Evolutionary conservation across 192 early-diverging fungal genomes (phyloP).

Genomic region (Spinellus fusiger): DNA sequence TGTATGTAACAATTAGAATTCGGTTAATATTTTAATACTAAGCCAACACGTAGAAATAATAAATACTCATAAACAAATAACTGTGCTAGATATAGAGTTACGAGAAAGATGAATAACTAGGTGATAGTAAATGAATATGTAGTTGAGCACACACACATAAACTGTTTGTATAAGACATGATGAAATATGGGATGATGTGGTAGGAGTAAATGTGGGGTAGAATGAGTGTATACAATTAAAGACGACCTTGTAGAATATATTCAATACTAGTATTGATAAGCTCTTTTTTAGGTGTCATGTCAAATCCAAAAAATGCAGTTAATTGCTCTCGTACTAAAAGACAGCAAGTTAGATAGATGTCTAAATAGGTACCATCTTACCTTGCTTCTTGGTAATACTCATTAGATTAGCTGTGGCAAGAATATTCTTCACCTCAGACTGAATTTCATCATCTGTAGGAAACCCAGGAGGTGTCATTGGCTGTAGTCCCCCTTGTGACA

Average conservation of each 20-base stretch:
- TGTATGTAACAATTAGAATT: too few species aligned
- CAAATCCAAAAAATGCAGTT: slow-evolving; percentile 72
- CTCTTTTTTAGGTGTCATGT: slow-evolving; percentile 78
- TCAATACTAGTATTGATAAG: slow-evolving; percentile 90
- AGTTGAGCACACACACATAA: too few species aligned
- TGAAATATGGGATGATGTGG: not conserved
- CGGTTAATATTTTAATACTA: too few species aligned
- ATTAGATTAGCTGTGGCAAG: slow-evolving; percentile 87
- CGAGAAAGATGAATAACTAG: too few species aligned
- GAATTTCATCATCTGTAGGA: slow-evolving; percentile 65
- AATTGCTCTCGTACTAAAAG: slow-evolving; percentile 85
- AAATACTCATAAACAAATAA: too few species aligned
- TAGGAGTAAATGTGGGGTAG: not conserved
- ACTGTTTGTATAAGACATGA: too few species aligned
- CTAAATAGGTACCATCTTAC: slow-evolving; percentile 48
- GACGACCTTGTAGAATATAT: slow-evolving; percentile 40
- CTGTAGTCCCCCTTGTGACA: slow-evolving; percentile 18
- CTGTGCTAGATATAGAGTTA: too few species aligned
- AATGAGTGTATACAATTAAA: slow-evolving; percentile 23
- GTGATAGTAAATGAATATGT: too few species aligned
- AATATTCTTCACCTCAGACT: slow-evolving; percentile 66
- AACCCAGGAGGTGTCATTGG: slow-evolving; percentile 27
- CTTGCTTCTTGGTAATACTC: slow-evolving; percentile 98
- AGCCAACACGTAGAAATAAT: too few species aligned
- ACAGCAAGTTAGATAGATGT: slow-evolving; percentile 9